A percentile compares a stretch with the other conserved stretches of the same genome.
phyloP scores from a whole-genome alignment of 176 grass and related monocot species.

The Aegilops sharonensis region DNA sequence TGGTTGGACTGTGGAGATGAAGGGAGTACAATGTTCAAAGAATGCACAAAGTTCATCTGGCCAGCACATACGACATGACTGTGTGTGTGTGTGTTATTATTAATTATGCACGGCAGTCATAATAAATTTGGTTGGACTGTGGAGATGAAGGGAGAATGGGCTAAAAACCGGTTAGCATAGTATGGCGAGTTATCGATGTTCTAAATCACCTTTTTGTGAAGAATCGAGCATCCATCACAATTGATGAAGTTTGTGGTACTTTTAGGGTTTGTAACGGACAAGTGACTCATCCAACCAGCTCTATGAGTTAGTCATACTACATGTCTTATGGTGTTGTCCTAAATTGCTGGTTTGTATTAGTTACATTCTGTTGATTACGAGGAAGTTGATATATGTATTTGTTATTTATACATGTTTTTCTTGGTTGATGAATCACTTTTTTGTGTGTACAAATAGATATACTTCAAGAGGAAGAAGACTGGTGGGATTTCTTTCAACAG shows the following conservation, averaged over 20 bases:
- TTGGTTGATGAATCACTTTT: not conserved
- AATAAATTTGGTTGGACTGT: not conserved
- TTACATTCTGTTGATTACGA: conserved; percentile 12
- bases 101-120: not conserved
- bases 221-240: not conserved
- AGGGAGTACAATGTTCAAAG: not conserved
- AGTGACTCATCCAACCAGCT: conserved; percentile 16
- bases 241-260: not conserved
- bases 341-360: conserved; percentile 5
- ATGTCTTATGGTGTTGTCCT: not conserved
- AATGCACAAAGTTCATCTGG: not conserved
- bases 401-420: not conserved
- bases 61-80: not conserved
- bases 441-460: conserved; percentile 60
- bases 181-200: not conserved
- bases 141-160: not conserved
- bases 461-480: conserved; percentile 99
- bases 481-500: conserved; percentile 98
- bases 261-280: not conserved
- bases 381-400: not conserved
- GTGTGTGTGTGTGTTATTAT: no score
- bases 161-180: not conserved
- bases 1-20: not conserved
- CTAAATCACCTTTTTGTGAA: not conserved
- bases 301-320: not conserved